These are phyloP conservation scores for Oryza punctata DNA, from an alignment of 176 grass and related monocot species.

Conservation along the genomic window DNA sequence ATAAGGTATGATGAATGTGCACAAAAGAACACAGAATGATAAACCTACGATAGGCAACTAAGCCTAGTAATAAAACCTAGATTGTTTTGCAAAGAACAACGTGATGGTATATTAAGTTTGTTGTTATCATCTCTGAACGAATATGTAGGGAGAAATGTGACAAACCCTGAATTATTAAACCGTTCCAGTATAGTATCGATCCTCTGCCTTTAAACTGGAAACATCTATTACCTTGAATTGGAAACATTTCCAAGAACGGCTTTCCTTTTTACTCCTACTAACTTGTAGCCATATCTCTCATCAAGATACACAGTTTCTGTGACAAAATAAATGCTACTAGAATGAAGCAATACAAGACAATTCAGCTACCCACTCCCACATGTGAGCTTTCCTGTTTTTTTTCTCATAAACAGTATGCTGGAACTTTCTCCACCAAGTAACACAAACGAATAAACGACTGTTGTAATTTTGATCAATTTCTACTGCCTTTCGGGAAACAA, in stretches of 20 bases:
- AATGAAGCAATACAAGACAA: constrained; percentile 31
- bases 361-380: constrained; percentile 9
- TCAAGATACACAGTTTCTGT: background rate
- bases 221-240: background rate
- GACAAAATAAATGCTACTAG: constrained; percentile 10
- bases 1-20: background rate
- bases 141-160: background rate
- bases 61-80: background rate
- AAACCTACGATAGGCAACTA: background rate
- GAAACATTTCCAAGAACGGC: background rate
- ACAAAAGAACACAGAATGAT: background rate
- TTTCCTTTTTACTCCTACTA: background rate
- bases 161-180: background rate
- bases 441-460: background rate
- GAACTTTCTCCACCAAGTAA: background rate
- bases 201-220: background rate
- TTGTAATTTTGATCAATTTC: constrained; percentile 10
- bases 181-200: background rate
- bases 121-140: background rate
- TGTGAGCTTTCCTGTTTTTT: constrained; percentile 16
- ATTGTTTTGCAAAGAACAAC: background rate
- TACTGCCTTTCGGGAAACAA: background rate
- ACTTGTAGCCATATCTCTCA: background rate
- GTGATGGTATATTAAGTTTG: background rate
- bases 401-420: constrained; percentile 27